These are phyloP conservation scores for Colletotrichum kahawae DNA, from an alignment of 2,329 filamentous ascomycete species.

Conservation along the genomic window DNA sequence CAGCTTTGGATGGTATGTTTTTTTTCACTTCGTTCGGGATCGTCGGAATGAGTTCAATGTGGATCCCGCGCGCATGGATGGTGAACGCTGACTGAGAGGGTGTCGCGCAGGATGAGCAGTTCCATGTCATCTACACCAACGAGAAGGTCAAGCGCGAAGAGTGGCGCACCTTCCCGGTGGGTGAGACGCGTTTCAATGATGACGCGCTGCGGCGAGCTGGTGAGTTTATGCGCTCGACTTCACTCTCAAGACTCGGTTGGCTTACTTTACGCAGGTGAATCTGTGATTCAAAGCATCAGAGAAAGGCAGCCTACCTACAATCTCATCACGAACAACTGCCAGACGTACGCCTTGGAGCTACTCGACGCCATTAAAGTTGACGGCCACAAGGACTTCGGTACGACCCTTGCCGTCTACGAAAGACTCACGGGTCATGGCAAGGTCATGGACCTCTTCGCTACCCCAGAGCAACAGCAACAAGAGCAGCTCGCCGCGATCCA, in stretches of 20 bases:
- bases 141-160: conserved; percentile 47
- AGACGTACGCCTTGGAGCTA: conserved; percentile 58
- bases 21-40: neutral
- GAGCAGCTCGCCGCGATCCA: neutral
- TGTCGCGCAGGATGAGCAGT: conserved; percentile 51
- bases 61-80: neutral
- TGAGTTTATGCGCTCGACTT: conserved; percentile 29
- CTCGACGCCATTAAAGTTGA: conserved; percentile 60
- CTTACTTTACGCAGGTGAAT: conserved; percentile 43
- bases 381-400: conserved; percentile 55
- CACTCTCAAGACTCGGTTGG: neutral
- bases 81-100: neutral
- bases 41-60: neutral
- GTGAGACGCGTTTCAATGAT: conserved; percentile 59
- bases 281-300: conserved; percentile 57
- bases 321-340: conserved; percentile 65
- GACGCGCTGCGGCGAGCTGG: conserved; percentile 55
- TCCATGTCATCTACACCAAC: conserved; percentile 63
- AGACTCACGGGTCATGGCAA: conserved; percentile 51
- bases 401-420: conserved; percentile 58
- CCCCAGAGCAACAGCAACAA: conserved; percentile 30
- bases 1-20: conserved; percentile 62
- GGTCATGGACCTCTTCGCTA: conserved; percentile 56
- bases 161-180: conserved; percentile 57
- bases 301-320: conserved; percentile 56